Percentiles rank a stretch among this genome's conserved stretches.
phyloP scores from a whole-genome alignment of 2,329 filamentous ascomycete genomes.

The Hypoxylon sp. region DNA sequence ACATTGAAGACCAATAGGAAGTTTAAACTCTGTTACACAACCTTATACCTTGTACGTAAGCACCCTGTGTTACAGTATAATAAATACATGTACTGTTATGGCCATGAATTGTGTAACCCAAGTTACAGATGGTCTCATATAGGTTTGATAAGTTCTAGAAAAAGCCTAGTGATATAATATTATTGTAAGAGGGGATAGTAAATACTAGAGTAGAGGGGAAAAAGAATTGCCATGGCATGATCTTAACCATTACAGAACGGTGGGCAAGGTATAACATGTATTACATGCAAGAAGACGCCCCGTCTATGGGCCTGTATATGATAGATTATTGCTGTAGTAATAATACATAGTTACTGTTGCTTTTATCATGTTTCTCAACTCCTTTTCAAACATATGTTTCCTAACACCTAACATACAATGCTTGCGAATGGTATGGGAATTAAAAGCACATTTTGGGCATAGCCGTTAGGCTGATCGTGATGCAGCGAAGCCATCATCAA shows the following conservation, averaged over 20 bases:
- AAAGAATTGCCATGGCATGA: neutral
- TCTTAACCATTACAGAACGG: neutral
- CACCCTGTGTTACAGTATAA: neutral
- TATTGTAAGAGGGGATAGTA: neutral
- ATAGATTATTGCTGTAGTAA: conserved; percentile 1
- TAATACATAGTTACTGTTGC: neutral
- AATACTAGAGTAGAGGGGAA: no score
- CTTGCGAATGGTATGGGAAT: neutral
- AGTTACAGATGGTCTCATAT: neutral
- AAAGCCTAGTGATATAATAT: neutral
- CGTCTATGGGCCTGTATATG: neutral
- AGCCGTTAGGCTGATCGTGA: neutral
- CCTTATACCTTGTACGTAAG: neutral
- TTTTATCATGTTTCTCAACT: conserved; percentile 4
- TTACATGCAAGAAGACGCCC: neutral
- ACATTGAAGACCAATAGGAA: neutral
- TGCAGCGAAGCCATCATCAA: conserved; percentile 2
- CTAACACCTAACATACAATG: conserved; percentile 12
- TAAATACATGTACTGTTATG: neutral
- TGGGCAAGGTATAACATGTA: neutral
- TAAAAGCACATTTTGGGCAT: neutral
- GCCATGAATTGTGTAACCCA: neutral
- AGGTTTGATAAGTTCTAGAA: neutral
- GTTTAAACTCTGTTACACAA: neutral
- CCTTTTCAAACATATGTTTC: neutral